These are phyloP conservation scores for Ogataea polymorpha DNA, from an alignment of 805 yeast species.

Conservation along the genomic window DNA sequence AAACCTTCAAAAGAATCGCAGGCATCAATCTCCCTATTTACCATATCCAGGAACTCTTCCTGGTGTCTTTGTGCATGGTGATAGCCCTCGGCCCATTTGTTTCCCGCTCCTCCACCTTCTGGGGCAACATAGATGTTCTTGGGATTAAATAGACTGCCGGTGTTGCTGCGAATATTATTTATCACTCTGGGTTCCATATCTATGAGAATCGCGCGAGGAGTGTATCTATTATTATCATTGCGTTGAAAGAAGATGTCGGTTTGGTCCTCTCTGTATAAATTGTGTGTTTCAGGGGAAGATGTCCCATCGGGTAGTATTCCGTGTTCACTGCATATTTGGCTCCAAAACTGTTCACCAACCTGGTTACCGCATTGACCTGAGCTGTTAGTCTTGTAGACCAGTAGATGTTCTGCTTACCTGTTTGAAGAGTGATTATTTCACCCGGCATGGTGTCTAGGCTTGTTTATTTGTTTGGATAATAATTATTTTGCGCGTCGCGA, in stretches of 20 bases:
- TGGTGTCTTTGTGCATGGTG: constrained; percentile 63
- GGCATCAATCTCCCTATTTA: constrained; percentile 86
- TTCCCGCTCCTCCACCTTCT: constrained; percentile 93
- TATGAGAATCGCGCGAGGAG: constrained; percentile 82
- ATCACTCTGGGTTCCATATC: constrained; percentile 93
- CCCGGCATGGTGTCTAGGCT: constrained; percentile 39
- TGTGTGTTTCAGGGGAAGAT: constrained; percentile 36
- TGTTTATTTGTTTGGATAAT: constrained; percentile 1
- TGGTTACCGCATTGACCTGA: constrained; percentile 96
- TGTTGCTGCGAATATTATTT: constrained; percentile 47
- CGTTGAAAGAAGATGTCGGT: constrained; percentile 81
- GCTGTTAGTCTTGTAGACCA: background rate
- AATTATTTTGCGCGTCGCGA: constrained; percentile 10
- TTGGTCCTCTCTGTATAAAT: constrained; percentile 54
- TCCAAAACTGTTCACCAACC: constrained; percentile 91
- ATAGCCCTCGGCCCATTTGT: constrained; percentile 93
- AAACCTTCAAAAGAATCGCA: constrained; percentile 89
- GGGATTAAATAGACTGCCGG: constrained; percentile 70
- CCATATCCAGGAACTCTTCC: constrained; percentile 75
- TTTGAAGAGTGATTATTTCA: constrained; percentile 68
- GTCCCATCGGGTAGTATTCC: constrained; percentile 72
- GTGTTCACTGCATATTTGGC: constrained; percentile 81
- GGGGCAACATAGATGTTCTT: constrained; percentile 74
- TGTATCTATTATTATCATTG: constrained; percentile 66
- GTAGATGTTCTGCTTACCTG: constrained; percentile 35